phyloP scores from a whole-genome alignment of 306 rosid genomes.

The Quercus berberidifolia region DNA sequence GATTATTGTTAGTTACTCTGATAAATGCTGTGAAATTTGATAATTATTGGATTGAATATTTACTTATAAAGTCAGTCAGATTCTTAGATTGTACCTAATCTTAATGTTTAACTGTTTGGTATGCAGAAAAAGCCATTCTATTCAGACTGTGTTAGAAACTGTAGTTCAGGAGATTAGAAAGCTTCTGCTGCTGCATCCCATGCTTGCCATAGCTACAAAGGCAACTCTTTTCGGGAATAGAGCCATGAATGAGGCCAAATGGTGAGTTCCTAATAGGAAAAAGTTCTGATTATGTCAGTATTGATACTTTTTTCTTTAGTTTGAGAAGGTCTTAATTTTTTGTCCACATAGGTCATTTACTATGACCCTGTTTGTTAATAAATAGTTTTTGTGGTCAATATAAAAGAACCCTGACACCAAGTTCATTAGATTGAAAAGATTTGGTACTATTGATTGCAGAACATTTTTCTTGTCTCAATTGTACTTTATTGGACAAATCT shows the following conservation, averaged over 20 bases:
- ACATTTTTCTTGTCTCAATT: no score
- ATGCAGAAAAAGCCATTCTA: constrained; percentile 66
- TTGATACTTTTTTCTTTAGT: background rate
- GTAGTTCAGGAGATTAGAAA: constrained; percentile 73
- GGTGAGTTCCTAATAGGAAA: constrained; percentile 43
- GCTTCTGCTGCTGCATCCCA: constrained; percentile 73
- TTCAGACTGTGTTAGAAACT: constrained; percentile 63
- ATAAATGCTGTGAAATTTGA: background rate
- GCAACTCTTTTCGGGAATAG: constrained; percentile 54
- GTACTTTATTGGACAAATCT: no score
- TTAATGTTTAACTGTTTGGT: constrained; percentile 13
- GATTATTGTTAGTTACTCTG: background rate
- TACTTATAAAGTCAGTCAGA: background rate
- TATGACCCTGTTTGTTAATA: no score
- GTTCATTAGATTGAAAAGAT: no score
- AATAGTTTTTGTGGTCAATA: no score
- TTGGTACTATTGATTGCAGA: no score
- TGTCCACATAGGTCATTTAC: no score
- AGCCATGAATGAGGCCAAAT: constrained; percentile 36
- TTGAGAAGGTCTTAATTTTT: no score
- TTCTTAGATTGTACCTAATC: background rate
- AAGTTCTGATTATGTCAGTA: background rate
- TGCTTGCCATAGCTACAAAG: constrained; percentile 76
- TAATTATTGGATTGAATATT: background rate
- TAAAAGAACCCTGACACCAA: no score